These are phyloP conservation scores for Scedosporium minutisporum DNA, from an alignment of 2,329 filamentous ascomycete genomes.

Conservation along the genomic window DNA sequence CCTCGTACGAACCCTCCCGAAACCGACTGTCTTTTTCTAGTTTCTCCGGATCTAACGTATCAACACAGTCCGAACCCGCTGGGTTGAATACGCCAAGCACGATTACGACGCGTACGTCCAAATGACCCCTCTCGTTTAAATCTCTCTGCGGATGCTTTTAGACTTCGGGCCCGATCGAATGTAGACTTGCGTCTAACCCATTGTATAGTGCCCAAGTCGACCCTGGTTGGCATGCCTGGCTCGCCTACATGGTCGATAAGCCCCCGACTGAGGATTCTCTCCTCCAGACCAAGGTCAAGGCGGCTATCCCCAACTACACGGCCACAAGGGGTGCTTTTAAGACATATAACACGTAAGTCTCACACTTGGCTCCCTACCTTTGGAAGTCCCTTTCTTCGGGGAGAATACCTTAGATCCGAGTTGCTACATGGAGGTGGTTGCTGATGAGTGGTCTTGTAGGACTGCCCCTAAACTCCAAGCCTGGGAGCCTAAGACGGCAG, in stretches of 20 bases:
- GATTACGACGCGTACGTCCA: conserved; percentile 56
- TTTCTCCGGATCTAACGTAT: background rate
- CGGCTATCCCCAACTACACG: conserved; percentile 65
- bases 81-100: conserved; percentile 91
- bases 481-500: conserved; percentile 36
- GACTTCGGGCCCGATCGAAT: background rate
- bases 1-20: conserved; percentile 51
- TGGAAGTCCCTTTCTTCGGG: too few relatives aligned
- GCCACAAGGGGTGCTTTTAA: conserved; percentile 71
- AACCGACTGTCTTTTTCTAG: background rate
- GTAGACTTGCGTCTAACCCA: background rate
- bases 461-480: conserved; percentile 42
- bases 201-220: conserved; percentile 59
- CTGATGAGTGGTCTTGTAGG: conserved; percentile 20
- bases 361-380: too few relatives aligned
- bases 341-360: conserved; percentile 85
- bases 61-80: conserved; percentile 73
- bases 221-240: conserved; percentile 97
- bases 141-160: background rate
- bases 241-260: conserved; percentile 85
- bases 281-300: conserved; percentile 54
- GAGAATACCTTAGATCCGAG: too few relatives aligned
- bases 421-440: background rate
- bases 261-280: conserved; percentile 70
- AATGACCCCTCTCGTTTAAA: background rate